phyloP scores from a whole-genome alignment of 2,329 filamentous ascomycete species.

The Didymella pomorum region DNA sequence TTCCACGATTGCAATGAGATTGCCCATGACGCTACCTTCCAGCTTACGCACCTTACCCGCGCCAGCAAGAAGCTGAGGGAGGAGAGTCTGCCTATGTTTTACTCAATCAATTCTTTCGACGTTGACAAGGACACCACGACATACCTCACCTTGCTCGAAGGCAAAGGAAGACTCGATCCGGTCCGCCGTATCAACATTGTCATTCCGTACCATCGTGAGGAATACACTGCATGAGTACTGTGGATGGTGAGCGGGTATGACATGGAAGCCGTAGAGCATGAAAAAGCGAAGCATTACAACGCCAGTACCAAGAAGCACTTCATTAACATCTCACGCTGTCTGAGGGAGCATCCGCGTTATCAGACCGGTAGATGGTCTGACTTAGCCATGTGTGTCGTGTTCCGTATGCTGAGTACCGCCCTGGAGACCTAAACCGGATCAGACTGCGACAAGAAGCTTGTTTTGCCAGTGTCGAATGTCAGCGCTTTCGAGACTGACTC shows the following conservation, averaged over 20 bases:
- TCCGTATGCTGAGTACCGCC: slow-evolving; percentile 7
- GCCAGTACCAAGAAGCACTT: neutral
- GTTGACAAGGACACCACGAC: neutral
- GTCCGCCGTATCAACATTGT: neutral
- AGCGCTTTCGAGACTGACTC: neutral
- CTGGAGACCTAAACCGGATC: neutral
- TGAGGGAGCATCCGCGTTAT: neutral
- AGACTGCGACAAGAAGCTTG: neutral
- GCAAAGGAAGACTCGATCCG: neutral
- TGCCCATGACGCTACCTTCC: neutral
- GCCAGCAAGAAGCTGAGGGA: neutral
- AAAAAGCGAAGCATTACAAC: too few relatives aligned
- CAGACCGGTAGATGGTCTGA: neutral
- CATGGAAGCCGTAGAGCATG: neutral
- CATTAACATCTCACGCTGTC: neutral
- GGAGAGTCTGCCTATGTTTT: slow-evolving; percentile 8
- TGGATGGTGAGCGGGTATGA: slow-evolving; percentile 5
- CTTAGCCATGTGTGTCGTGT: slow-evolving; percentile 1
- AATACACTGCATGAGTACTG: slow-evolving; percentile 3
- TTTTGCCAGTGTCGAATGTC: neutral
- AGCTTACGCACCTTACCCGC: neutral
- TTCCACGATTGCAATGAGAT: slow-evolving; percentile 12
- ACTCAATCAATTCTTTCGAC: slow-evolving; percentile 2
- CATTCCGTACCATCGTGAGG: neutral
- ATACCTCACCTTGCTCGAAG: slow-evolving; percentile 1